A percentile compares a stretch with the other conserved stretches of the same genome.
These are phyloP conservation scores for Papiliotrema terrestris DNA, from an alignment of 1,284 basidiomycete species.

Conservation along the genomic window DNA sequence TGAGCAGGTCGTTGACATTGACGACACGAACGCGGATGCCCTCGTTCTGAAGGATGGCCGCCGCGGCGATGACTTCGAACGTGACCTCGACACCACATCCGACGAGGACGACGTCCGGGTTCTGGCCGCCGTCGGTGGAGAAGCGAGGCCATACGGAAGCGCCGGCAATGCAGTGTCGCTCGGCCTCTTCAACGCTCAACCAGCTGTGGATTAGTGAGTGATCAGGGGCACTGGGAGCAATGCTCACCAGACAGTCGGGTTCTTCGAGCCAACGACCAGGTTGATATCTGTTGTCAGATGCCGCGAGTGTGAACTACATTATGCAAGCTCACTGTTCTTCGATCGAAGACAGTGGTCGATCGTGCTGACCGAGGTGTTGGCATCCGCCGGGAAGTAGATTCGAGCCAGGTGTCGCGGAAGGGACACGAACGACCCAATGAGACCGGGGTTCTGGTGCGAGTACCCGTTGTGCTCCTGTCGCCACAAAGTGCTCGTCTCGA, in stretches of 20 bases:
- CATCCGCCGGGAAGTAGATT: conserved; percentile 86
- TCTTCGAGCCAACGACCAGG: conserved; percentile 77
- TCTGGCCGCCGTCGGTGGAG: conserved; percentile 50
- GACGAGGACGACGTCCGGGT: conserved; percentile 55
- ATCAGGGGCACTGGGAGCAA: too few species aligned
- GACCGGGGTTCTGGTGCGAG: conserved; percentile 77
- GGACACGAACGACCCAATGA: conserved; percentile 76
- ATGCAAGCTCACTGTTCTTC: conserved; percentile 58
- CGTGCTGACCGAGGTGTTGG: conserved; percentile 72
- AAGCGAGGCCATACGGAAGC: conserved; percentile 51
- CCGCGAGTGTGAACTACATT: conserved; percentile 6
- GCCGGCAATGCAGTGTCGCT: conserved; percentile 71
- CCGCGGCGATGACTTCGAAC: conserved; percentile 58
- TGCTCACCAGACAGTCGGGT: conserved; percentile 47
- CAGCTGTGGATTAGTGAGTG: not conserved
- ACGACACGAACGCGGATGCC: conserved; percentile 70
- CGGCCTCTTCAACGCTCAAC: conserved; percentile 16
- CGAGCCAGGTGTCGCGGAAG: conserved; percentile 70
- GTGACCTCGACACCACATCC: conserved; percentile 53
- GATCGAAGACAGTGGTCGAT: conserved; percentile 75
- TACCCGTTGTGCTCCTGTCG: conserved; percentile 63
- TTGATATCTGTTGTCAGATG: conserved; percentile 29
- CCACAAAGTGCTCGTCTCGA: conserved; percentile 72
- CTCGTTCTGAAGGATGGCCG: conserved; percentile 64
- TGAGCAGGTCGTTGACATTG: conserved; percentile 70